A percentile compares a stretch with the other conserved stretches of the same genome.
Conservation (phyloP, 2,329 filamentous ascomycete species). For the Aspergillus alliaceus region DNA sequence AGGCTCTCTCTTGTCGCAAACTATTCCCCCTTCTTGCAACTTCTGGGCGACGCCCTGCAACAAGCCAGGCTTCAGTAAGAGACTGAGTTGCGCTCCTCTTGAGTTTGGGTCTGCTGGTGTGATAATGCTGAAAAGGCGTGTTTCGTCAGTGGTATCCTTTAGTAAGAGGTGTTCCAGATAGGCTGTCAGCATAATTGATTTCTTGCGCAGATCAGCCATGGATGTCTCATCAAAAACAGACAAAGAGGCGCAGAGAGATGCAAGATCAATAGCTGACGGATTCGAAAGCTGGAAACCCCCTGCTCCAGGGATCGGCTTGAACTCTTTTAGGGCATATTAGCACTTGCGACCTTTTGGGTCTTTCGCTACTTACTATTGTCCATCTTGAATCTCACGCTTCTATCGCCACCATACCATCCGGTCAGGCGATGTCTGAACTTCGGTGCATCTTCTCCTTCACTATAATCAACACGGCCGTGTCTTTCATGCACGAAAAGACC, state of each 20-base stretch:
- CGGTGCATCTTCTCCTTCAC: constrained; percentile 41
- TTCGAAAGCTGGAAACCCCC: constrained; percentile 80
- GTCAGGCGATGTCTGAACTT: constrained; percentile 66
- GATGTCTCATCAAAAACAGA: constrained; percentile 71
- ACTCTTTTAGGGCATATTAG: constrained; percentile 44
- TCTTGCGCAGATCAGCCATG: constrained; percentile 66
- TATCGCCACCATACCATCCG: constrained; percentile 84
- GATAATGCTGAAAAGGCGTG: constrained; percentile 58
- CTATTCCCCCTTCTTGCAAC: constrained; percentile 68
- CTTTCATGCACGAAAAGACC: constrained; percentile 76
- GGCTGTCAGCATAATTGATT: constrained; percentile 69
- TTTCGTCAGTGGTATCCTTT: constrained; percentile 33
- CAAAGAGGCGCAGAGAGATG: constrained; percentile 68
- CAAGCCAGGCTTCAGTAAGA: constrained; percentile 68
- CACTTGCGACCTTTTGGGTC: neutral
- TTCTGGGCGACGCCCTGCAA: constrained; percentile 66
- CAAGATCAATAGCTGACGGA: constrained; percentile 73
- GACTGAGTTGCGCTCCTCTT: constrained; percentile 74
- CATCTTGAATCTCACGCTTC: constrained; percentile 76
- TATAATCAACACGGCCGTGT: constrained; percentile 55
- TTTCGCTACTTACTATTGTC: constrained; percentile 55
- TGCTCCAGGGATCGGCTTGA: constrained; percentile 75
- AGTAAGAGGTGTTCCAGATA: constrained; percentile 70
- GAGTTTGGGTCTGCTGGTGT: constrained; percentile 67
- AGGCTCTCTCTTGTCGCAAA: constrained; percentile 80